Evolutionary conservation across 2,329 filamentous ascomycete genomes (phyloP).

Genomic region (Dactylellina haptotyla): DNA sequence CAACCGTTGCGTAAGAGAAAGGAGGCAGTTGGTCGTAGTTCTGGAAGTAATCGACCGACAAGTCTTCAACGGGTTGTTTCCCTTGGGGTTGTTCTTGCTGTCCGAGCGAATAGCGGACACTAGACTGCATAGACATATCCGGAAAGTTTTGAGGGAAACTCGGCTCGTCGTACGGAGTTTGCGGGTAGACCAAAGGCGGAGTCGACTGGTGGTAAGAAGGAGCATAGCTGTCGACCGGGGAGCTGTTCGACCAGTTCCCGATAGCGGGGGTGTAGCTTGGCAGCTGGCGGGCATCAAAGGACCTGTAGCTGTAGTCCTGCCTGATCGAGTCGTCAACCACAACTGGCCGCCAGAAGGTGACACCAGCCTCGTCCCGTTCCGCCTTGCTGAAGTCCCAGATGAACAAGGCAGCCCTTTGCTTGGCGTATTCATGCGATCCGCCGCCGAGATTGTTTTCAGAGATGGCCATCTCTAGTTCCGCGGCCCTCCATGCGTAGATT

Average conservation of each 20-base stretch:
- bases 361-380: conserved; percentile 47
- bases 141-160: conserved; percentile 51
- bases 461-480: conserved; percentile 53
- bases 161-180: conserved; percentile 50
- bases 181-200: conserved; percentile 44
- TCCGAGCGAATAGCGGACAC: conserved; percentile 42
- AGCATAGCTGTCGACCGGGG: conserved; percentile 48
- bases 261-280: conserved; percentile 52
- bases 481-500: conserved; percentile 54
- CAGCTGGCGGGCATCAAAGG: conserved; percentile 48
- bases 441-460: conserved; percentile 35
- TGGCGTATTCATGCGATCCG: conserved; percentile 40
- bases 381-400: conserved; percentile 58
- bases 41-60: conserved; percentile 48
- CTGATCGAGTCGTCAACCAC: conserved; percentile 47
- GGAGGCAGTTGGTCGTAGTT: conserved; percentile 53
- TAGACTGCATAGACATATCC: conserved; percentile 51
- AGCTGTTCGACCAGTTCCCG: conserved; percentile 52
- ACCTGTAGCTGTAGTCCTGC: conserved; percentile 39
- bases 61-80: conserved; percentile 44
- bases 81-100: conserved; percentile 45
- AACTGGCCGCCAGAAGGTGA: conserved; percentile 49
- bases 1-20: conserved; percentile 52
- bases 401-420: conserved; percentile 56
- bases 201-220: conserved; percentile 53